Conservation (phyloP, 805 yeast species). For the Candida ponderosae region DNA sequence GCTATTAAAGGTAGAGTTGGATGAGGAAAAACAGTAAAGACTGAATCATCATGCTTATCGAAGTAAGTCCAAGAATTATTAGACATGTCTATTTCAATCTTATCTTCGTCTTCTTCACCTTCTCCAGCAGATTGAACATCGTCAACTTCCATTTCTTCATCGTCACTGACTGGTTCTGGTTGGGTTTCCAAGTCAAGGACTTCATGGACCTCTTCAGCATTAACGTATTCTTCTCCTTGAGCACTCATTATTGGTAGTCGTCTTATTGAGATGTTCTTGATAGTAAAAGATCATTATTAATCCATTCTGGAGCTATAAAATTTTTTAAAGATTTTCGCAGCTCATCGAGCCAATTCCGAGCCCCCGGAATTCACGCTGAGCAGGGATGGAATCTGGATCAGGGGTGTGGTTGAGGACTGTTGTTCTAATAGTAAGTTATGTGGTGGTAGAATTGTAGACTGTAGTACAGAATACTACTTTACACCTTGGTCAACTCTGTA, state of each 20-base stretch:
- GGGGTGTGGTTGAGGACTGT: no score
- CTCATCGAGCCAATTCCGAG: no score
- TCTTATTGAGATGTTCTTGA: no score
- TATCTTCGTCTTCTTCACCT: constrained; percentile 31
- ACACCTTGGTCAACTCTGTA: no score
- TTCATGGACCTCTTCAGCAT: constrained; percentile 36
- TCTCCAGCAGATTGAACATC: constrained; percentile 25
- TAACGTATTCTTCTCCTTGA: constrained; percentile 27
- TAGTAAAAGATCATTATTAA: no score
- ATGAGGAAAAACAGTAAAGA: constrained; percentile 75
- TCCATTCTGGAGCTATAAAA: no score
- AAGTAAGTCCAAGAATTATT: constrained; percentile 88
- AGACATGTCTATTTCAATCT: constrained; percentile 74
- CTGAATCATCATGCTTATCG: constrained; percentile 84
- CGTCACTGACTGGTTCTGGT: constrained; percentile 22
- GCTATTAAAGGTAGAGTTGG: constrained; percentile 79
- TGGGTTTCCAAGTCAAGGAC: constrained; percentile 21
- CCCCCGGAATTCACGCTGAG: no score
- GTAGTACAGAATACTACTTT: no score
- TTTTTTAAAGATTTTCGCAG: no score
- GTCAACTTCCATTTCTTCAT: constrained; percentile 27
- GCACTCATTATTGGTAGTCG: background rate
- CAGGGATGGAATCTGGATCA: no score
- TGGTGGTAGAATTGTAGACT: no score
- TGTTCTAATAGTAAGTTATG: no score